Evolutionary conservation across 805 yeast genomes (phyloP), one percentile per base, ranked within the genome.

Genomic region (Kluyveromyces starmeri): DNA sequence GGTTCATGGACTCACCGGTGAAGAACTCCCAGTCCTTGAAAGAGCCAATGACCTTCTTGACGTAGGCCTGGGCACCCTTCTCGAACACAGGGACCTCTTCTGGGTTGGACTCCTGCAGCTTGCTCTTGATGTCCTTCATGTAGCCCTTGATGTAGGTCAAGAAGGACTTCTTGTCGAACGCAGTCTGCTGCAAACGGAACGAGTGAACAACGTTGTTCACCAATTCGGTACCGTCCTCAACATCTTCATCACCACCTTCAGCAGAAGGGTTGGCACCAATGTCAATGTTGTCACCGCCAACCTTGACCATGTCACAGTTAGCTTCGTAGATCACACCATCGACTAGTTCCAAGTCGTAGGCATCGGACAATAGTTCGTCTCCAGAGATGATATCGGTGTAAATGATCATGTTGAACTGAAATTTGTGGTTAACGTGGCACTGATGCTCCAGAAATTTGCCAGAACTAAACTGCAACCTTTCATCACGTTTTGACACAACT

Each of bases 1-100:
- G 98, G 78, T 92, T 96, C 98, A 92, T 92, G 63, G 95, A 83
- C 75, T 89, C 97, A 75, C 98, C 97, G 53, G 96, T 89, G 88
- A 70, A 92, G 78, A 92, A 92, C 64, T 92, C 98, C 94, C 94
- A 92, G 78, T 92, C 98, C 64, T 81, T 82, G 92, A 92, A 92
- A 68, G 88, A 81, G 59, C 78, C 82, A 58, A 92, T 67, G 51
- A 92, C 81, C 78, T 92, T 92, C 84, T 92, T 92, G 69, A 83
- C 94, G 77, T 88, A 92, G 55, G 83, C 68, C 54, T 78, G 74
- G 55, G 98, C 98, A 66, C 97, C 97, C 76, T 92, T 89, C 78
- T 89, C 96, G 68, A 92, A 92, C 50, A 65, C 68, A 60, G 81
- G 78, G 55, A 92, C 76, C 58, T 71, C 73, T 32, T 89, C 97